A percentile compares a stretch with the other conserved stretches of the same genome.
These are phyloP conservation scores for Boletus insuetus DNA, from an alignment of 768 basidiomycete genomes.

Conservation along the genomic window DNA sequence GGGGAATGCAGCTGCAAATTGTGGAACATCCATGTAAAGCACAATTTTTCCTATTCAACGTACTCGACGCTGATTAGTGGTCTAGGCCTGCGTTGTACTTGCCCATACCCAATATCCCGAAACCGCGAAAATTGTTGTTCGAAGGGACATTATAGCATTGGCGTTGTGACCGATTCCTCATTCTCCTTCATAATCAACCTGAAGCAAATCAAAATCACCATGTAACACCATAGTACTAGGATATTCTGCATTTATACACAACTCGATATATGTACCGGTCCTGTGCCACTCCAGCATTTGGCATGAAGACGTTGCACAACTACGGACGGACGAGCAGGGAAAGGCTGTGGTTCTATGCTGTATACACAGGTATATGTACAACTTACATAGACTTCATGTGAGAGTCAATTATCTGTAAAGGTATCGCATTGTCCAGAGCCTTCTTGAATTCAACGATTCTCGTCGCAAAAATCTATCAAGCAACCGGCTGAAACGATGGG, in stretches of 20 bases:
- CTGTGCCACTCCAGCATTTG: no score
- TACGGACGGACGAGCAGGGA: conserved; percentile 41
- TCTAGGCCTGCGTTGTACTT: conserved; percentile 36
- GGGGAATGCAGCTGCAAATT: conserved; percentile 93
- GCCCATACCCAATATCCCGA: conserved; percentile 32
- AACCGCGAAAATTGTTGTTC: conserved; percentile 35
- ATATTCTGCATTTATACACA: not conserved
- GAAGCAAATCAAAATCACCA: not conserved
- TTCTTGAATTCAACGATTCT: not conserved
- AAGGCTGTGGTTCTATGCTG: not conserved
- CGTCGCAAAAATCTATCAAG: not conserved
- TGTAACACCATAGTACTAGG: not conserved
- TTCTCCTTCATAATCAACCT: not conserved
- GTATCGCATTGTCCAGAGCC: not conserved
- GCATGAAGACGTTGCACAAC: conserved; percentile 52
- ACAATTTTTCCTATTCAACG: not conserved
- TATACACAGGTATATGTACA: not conserved
- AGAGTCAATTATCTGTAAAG: not conserved
- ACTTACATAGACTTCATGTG: not conserved
- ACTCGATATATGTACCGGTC: no score
- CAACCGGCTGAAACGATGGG: not conserved
- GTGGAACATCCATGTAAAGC: conserved; percentile 89
- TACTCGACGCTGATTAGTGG: conserved; percentile 2
- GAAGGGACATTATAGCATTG: conserved; percentile 30
- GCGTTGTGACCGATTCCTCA: not conserved